Evolutionary conservation across 352 stramenopile species (phyloP).

Genomic region (Phytophthora hybrid): DNA sequence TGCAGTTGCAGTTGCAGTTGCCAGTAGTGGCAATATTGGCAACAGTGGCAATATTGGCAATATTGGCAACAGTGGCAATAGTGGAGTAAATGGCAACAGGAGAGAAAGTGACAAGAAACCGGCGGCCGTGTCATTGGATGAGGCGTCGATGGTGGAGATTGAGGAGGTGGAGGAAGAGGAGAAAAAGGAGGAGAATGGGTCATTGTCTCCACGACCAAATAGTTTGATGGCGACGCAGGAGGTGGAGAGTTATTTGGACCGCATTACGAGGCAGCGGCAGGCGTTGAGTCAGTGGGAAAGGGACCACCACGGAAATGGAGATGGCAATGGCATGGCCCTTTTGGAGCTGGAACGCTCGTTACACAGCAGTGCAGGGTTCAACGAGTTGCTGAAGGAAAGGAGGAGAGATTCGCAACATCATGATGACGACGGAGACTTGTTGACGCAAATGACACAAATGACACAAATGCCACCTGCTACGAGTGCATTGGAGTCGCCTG

Average conservation of each 20-base stretch:
- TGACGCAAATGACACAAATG: constrained; percentile 45
- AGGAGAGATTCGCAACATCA: constrained; percentile 28
- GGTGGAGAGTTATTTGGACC: constrained; percentile 58
- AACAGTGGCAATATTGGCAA: not conserved
- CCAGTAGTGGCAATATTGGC: too few relatives aligned
- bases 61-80: not conserved
- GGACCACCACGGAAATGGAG: constrained; percentile 18
- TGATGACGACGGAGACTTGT: constrained; percentile 27
- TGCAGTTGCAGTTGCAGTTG: too few relatives aligned
- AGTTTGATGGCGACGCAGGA: constrained; percentile 60
- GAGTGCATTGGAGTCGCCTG: constrained; percentile 46
- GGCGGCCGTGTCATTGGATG: constrained; percentile 19
- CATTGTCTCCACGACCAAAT: constrained; percentile 15
- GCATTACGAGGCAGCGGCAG: constrained; percentile 60
- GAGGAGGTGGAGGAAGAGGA: constrained; percentile 7
- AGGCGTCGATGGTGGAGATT: constrained; percentile 20
- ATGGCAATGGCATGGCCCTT: constrained; percentile 21
- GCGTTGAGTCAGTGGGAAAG: constrained; percentile 60
- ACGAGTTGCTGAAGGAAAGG: constrained; percentile 33
- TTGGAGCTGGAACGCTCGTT: constrained; percentile 37
- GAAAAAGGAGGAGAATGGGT: not conserved
- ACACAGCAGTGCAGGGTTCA: constrained; percentile 31
- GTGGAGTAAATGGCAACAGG: not conserved
- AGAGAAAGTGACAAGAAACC: constrained; percentile 18
- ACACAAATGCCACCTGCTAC: constrained; percentile 41